Base-by-base conservation (phyloP, 805 yeast genomes). In the Suhomyces xylopsoci region DNA sequence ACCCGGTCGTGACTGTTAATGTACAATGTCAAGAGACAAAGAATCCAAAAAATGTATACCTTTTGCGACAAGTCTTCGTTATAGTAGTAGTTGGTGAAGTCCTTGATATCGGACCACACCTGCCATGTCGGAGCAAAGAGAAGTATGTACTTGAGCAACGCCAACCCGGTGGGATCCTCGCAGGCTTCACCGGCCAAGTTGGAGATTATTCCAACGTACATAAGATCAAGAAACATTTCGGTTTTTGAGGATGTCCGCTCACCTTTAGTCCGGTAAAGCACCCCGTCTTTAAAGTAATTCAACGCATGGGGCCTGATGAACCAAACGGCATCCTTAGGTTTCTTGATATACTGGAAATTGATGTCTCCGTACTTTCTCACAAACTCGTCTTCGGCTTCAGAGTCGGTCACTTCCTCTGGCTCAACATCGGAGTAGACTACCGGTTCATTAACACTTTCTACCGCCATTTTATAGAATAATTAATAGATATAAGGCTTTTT, bases 81-180 rank as follows among this genome's bases (percentile, higher is more conserved):
- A 62, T 78, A 84, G 65, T 82, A 84, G 60, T 81, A 83, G 64
- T 84, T 82, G 76, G 82, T 81, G 58, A 83, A 76, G 53, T 83
- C 87, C 59, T 82, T 81, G 53, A 84, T 69, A 59, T 83, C 88
- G n/a, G 76, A 64, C 88, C 89, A 84, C 20, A 84, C 80, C 19
- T 76, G 77, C 81, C 83, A 85, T n/a, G 83, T 77, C 0, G 87
- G 87, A 17, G 80, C 48, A 51, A 83, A 84, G 2, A 82, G 62
- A 42, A 84, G 58, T 5, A 81, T 50, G 60, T 82, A 84, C 56
- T 73, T 73, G 38, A 78, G 64, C 24, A 84, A 64, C 0, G 82
- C 64, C 3, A 61, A 62, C 38, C 84, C 84, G 17, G 73, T 64
- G 28, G 84, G 82, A 15, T 77, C 63, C 51, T 77, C 81, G 4